These are phyloP conservation scores for Pythium diclinum DNA, from an alignment of 352 stramenopile genomes.

Conservation along the genomic window DNA sequence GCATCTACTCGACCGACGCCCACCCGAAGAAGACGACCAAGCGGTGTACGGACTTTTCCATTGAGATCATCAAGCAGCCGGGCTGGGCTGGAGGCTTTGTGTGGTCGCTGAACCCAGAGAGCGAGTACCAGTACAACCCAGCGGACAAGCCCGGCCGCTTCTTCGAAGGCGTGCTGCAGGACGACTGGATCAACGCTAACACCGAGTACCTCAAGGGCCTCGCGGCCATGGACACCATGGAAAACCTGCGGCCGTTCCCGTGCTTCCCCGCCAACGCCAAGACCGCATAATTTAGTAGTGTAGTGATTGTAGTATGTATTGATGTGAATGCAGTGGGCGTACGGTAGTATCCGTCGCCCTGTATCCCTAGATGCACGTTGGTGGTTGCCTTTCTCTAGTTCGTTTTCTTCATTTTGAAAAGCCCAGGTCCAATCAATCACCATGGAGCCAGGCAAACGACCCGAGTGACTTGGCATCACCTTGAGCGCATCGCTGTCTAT, in stretches of 20 bases:
- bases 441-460: no score
- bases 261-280: slow-evolving; percentile 40
- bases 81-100: slow-evolving; percentile 72
- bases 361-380: background rate
- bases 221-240: slow-evolving; percentile 57
- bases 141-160: slow-evolving; percentile 49
- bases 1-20: slow-evolving; percentile 64
- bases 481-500: background rate
- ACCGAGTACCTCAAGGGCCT: slow-evolving; percentile 61
- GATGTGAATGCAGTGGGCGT: background rate
- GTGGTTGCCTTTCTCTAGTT: background rate
- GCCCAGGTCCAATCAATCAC: no score
- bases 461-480: background rate
- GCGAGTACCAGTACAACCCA: slow-evolving; percentile 74
- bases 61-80: slow-evolving; percentile 49
- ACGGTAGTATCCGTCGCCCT: background rate
- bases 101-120: slow-evolving; percentile 83
- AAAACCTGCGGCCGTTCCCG: slow-evolving; percentile 58
- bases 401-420: background rate
- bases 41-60: slow-evolving; percentile 72
- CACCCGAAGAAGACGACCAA: slow-evolving; percentile 72
- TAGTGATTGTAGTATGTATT: background rate
- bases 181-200: slow-evolving; percentile 76
- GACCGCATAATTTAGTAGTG: background rate
- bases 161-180: slow-evolving; percentile 63